phyloP scores from a whole-genome alignment of 495 filamentous ascomycete genomes.

The Penicillium canescens region DNA sequence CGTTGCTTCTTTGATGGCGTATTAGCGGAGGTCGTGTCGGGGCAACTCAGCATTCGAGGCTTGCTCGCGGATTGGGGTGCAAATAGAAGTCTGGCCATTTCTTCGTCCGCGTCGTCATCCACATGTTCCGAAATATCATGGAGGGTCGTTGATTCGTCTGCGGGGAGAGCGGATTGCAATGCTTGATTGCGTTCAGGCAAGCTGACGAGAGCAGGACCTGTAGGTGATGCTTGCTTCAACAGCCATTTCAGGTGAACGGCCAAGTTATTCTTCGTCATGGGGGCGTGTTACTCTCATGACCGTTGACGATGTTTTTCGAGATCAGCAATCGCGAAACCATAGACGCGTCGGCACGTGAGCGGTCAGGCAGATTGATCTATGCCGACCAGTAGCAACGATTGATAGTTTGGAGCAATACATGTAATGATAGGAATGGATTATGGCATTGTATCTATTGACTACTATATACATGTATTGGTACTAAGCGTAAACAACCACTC shows the following conservation, averaged over 20 bases:
- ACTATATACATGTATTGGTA: no score
- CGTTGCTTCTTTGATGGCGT: conserved; percentile 32
- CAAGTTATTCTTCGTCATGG: conserved; percentile 57
- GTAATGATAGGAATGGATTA: no score
- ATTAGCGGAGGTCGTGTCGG: conserved; percentile 11
- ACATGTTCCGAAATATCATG: conserved; percentile 27
- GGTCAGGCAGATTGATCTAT: conserved; percentile 18
- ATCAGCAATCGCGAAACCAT: conserved; percentile 19
- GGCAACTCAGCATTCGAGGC: conserved; percentile 46
- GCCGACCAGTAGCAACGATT: neutral
- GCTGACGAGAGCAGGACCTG: conserved; percentile 32
- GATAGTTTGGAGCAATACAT: no score
- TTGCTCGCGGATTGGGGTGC: conserved; percentile 53
- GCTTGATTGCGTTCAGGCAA: conserved; percentile 18
- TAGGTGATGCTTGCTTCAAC: conserved; percentile 40
- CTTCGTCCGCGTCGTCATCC: conserved; percentile 29
- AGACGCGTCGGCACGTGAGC: conserved; percentile 35
- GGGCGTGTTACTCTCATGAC: conserved; percentile 36
- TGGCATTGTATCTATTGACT: no score
- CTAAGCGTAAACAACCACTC: no score
- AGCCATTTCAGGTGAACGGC: conserved; percentile 52
- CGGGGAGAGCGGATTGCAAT: conserved; percentile 16
- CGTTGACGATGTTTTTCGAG: conserved; percentile 11
- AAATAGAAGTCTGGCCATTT: conserved; percentile 59
- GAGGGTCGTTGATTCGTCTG: conserved; percentile 18